A percentile compares a stretch with the other conserved stretches of the same genome.
These are phyloP conservation scores for Phanerodontia chrysosporium DNA, from an alignment of 768 basidiomycete genomes.

Conservation along the genomic window DNA sequence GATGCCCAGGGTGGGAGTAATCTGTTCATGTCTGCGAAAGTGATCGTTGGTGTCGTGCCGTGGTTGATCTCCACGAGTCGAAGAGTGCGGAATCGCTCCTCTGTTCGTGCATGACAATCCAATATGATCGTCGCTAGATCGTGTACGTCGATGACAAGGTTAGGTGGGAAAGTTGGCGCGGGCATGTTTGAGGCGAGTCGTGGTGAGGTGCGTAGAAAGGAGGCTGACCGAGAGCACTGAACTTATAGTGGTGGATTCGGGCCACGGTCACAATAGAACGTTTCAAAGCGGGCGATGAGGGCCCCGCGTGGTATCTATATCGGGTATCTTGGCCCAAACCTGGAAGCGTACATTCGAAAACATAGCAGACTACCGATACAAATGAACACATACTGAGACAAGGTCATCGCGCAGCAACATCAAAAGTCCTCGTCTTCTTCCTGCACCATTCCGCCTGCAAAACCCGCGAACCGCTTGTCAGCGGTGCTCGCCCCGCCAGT, in stretches of 20 bases:
- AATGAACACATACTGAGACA: background rate
- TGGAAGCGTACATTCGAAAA: background rate
- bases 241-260: too few species aligned
- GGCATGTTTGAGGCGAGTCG: background rate
- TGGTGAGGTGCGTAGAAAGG: background rate
- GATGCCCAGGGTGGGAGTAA: background rate
- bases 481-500: constrained; percentile 10
- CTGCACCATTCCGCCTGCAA: constrained; percentile 25
- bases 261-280: background rate
- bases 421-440: constrained; percentile 30
- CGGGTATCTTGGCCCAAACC: background rate
- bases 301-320: background rate
- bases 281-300: background rate
- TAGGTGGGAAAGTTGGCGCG: background rate
- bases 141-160: background rate
- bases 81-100: background rate
- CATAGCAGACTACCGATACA: background rate
- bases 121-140: background rate
- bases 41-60: background rate
- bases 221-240: too few species aligned
- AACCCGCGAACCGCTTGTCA: constrained; percentile 23
- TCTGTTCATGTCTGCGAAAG: background rate
- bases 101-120: background rate
- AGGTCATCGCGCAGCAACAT: background rate
- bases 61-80: background rate